A percentile compares a stretch with the other conserved stretches of the same genome.
Evolutionary conservation across 331 rosid genomes (phyloP).

Genomic region (Quercus phellos): DNA sequence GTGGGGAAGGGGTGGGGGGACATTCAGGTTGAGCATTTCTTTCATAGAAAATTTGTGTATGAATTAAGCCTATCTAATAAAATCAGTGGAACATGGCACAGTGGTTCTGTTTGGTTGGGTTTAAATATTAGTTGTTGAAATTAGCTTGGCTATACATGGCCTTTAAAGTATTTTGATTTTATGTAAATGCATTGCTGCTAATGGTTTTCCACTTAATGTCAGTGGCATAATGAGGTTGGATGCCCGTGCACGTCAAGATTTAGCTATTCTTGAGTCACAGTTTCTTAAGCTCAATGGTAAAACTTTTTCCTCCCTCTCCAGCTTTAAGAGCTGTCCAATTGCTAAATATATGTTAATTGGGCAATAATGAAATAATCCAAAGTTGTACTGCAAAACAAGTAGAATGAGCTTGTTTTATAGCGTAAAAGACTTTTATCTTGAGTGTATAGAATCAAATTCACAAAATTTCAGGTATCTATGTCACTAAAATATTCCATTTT

Average conservation of each 20-base stretch:
- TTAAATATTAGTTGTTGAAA: background rate
- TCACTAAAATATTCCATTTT: background rate
- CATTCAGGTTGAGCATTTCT: background rate
- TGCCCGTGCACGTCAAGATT: constrained; percentile 83
- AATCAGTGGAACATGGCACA: background rate
- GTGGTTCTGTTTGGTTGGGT: background rate
- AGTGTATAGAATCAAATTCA: background rate
- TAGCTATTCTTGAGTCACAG: constrained; percentile 79
- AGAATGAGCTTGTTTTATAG: background rate
- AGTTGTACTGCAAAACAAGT: background rate
- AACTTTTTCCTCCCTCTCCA: constrained; percentile 16
- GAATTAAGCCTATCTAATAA: background rate
- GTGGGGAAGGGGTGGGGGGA: too few species aligned
- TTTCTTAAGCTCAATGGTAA: constrained; percentile 92
- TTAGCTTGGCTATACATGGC: background rate
- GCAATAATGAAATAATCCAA: background rate
- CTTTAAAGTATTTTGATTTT: background rate
- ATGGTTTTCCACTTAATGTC: constrained; percentile 26
- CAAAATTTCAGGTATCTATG: too few species aligned
- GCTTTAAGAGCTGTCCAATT: background rate
- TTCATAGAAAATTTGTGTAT: background rate
- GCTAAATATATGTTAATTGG: background rate
- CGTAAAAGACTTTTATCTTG: background rate
- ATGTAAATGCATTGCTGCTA: constrained; percentile 10
- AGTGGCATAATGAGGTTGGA: constrained; percentile 91